Evolutionary conservation across 2,329 filamentous ascomycete species (phyloP).

Genomic region (Calonectria crousiana): DNA sequence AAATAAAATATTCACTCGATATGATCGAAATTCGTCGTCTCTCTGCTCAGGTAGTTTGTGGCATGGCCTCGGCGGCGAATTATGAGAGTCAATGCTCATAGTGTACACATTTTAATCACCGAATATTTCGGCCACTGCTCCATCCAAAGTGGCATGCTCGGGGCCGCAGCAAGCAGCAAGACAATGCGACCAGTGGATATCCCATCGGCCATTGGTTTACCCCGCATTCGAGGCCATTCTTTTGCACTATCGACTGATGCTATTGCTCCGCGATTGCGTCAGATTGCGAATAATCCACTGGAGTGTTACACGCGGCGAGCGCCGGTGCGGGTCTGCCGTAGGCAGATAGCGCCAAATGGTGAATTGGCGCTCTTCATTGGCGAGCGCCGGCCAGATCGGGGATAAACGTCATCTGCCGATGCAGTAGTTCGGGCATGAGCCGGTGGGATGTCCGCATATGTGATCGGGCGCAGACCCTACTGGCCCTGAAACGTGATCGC

Average conservation of each 20-base stretch:
- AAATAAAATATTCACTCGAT: not conserved
- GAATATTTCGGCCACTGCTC: not conserved
- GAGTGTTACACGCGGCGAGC: conserved; percentile 29
- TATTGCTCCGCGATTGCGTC: conserved; percentile 36
- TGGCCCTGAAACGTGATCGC: conserved; percentile 7
- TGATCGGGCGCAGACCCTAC: not conserved
- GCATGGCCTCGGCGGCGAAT: not conserved
- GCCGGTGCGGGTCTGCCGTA: conserved; percentile 29
- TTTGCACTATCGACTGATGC: not conserved
- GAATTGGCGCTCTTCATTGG: not conserved
- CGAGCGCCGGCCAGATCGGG: not conserved
- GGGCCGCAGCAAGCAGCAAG: not conserved
- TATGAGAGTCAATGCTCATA: not conserved
- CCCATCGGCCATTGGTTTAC: conserved; percentile 22
- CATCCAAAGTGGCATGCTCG: not conserved
- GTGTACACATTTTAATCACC: not conserved
- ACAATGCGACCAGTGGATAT: not conserved
- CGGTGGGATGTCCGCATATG: conserved; percentile 23
- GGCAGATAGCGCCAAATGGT: not conserved
- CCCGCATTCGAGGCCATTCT: conserved; percentile 19
- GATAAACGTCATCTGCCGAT: conserved; percentile 17
- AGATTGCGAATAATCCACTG: conserved; percentile 29
- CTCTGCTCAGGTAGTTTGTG: not conserved
- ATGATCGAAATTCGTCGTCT: not conserved
- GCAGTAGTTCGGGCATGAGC: conserved; percentile 12